phyloP scores from a whole-genome alignment of 2,329 filamentous ascomycete species.

The Lachnellula cervina region DNA sequence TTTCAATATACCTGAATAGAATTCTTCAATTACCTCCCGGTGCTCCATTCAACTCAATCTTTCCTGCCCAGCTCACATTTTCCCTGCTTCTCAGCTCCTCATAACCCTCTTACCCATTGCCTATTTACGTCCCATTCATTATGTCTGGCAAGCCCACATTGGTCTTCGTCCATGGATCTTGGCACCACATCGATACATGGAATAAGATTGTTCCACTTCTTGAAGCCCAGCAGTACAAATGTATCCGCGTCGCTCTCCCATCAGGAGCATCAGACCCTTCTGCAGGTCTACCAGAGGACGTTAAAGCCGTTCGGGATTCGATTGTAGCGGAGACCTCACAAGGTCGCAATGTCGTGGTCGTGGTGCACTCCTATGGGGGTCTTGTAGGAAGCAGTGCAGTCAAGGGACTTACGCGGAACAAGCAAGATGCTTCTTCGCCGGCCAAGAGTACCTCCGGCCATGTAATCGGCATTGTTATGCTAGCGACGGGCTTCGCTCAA shows the following conservation, averaged over 20 bases:
- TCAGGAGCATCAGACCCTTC: slow-evolving; percentile 29
- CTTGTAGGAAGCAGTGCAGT: slow-evolving; percentile 35
- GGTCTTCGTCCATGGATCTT: slow-evolving; percentile 44
- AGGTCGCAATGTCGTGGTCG: slow-evolving; percentile 37
- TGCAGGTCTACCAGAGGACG: slow-evolving; percentile 34
- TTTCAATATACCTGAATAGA: not conserved
- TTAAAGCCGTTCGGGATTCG: slow-evolving; percentile 32
- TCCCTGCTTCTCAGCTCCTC: not conserved
- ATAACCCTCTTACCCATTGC: not conserved
- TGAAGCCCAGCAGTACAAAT: slow-evolving; percentile 29
- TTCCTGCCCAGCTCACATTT: not conserved
- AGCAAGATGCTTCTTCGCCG: slow-evolving; percentile 8
- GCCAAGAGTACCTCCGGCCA: slow-evolving; percentile 22
- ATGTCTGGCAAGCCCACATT: slow-evolving; percentile 33
- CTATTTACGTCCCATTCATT: not conserved
- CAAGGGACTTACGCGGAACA: slow-evolving; percentile 33
- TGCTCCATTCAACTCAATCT: not conserved
- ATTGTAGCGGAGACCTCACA: slow-evolving; percentile 32
- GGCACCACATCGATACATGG: slow-evolving; percentile 39
- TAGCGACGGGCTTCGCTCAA: slow-evolving; percentile 35
- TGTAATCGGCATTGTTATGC: slow-evolving; percentile 36
- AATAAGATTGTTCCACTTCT: slow-evolving; percentile 32
- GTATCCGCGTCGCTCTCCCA: slow-evolving; percentile 32
- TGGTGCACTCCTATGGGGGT: slow-evolving; percentile 43
- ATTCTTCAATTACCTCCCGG: not conserved